Percentiles rank a stretch among this genome's conserved stretches.
These are phyloP conservation scores for Ramularia endophylla DNA, from an alignment of 2,329 filamentous ascomycete species.

Conservation along the genomic window DNA sequence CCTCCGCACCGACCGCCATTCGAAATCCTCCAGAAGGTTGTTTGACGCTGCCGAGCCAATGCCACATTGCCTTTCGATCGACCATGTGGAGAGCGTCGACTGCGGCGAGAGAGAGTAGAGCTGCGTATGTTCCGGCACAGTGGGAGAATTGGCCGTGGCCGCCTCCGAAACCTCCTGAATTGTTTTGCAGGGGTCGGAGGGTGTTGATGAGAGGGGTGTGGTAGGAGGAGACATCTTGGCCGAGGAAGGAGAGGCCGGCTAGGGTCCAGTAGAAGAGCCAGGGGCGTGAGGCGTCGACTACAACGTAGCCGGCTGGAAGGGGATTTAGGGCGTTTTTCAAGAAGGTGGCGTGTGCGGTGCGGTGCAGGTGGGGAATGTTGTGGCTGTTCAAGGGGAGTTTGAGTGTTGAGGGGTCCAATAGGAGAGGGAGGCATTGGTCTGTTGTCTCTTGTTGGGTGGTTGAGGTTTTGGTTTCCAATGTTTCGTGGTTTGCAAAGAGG, in stretches of 20 bases:
- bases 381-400: slow-evolving; percentile 52
- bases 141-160: slow-evolving; percentile 89
- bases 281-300: slow-evolving; percentile 78
- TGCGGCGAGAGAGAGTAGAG: slow-evolving; percentile 69
- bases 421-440: slow-evolving; percentile 23
- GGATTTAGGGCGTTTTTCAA: slow-evolving; percentile 49
- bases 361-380: slow-evolving; percentile 70
- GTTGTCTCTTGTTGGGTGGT: slow-evolving; percentile 18
- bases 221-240: slow-evolving; percentile 63
- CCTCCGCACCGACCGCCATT: slow-evolving; percentile 79
- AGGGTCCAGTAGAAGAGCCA: slow-evolving; percentile 96
- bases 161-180: slow-evolving; percentile 79
- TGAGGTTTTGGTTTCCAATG: slow-evolving; percentile 21
- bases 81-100: slow-evolving; percentile 72
- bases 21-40: slow-evolving; percentile 84
- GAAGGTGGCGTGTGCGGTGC: slow-evolving; percentile 56
- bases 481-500: slow-evolving; percentile 21
- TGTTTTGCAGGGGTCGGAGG: slow-evolving; percentile 74
- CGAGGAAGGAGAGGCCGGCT: slow-evolving; percentile 66
- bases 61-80: slow-evolving; percentile 81
- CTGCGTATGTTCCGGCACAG: slow-evolving; percentile 82
- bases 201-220: slow-evolving; percentile 62
- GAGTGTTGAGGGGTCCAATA: slow-evolving; percentile 34
- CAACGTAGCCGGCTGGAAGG: slow-evolving; percentile 65
- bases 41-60: slow-evolving; percentile 82